These are phyloP conservation scores for Przewalskia tangutica DNA, from an alignment of 257 asterid genomes.

Conservation along the genomic window DNA sequence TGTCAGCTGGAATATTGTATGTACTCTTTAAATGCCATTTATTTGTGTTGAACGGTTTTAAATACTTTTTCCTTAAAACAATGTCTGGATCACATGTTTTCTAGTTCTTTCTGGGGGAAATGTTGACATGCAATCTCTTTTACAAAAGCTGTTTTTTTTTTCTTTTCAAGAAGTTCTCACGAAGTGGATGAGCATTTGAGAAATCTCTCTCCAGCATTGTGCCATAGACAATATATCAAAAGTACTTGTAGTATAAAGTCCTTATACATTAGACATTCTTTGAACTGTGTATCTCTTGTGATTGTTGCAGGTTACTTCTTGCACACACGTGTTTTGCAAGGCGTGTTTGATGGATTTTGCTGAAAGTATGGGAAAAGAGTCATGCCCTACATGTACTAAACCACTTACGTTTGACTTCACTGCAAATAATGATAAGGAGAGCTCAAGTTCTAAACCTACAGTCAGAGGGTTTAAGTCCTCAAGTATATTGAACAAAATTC, in stretches of 20 bases:
- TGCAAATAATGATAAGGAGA: slow-evolving; percentile 31
- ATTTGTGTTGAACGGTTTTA: background rate
- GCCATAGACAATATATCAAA: background rate
- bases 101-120: background rate
- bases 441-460: slow-evolving; percentile 37
- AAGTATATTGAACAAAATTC: slow-evolving; percentile 68
- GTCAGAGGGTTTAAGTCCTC: slow-evolving; percentile 60
- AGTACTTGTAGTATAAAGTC: background rate
- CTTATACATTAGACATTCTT: background rate
- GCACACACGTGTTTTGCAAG: too few relatives aligned
- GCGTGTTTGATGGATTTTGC: slow-evolving; percentile 36
- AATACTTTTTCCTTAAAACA: background rate
- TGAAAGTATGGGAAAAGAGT: slow-evolving; percentile 48
- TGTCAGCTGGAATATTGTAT: too few relatives aligned
- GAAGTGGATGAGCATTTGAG: too few relatives aligned
- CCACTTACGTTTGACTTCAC: slow-evolving; percentile 53
- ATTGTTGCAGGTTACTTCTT: background rate
- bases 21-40: background rate
- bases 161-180: too few relatives aligned
- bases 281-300: background rate
- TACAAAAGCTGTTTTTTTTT: too few relatives aligned
- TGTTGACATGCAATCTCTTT: background rate
- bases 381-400: too few relatives aligned
- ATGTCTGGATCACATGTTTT: background rate
- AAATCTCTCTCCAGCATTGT: too few relatives aligned